Evolutionary conservation across 1,139 yeast genomes (phyloP).

Genomic region (Blastobotrys malaysiensis): DNA sequence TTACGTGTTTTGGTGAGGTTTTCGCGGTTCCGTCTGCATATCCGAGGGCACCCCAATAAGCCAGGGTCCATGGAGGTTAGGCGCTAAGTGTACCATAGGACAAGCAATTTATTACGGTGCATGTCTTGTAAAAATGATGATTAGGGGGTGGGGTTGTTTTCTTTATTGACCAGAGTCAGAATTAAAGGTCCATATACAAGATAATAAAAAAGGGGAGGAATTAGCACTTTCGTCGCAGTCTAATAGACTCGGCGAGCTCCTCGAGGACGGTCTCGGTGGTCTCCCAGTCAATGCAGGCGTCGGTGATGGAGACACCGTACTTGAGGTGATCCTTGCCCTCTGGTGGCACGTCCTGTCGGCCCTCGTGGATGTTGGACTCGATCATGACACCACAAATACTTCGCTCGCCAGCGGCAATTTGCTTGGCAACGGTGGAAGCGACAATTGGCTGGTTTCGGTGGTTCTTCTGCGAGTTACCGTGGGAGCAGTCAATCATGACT

Average conservation of each 20-base stretch:
- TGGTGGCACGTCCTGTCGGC: constrained; percentile 86
- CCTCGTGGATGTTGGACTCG: constrained; percentile 85
- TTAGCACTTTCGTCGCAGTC: constrained; percentile 56
- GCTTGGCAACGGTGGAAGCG: constrained; percentile 73
- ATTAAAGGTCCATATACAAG: neutral
- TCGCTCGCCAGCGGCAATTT: constrained; percentile 68
- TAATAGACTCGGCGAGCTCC: constrained; percentile 71
- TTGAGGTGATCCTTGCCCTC: constrained; percentile 65
- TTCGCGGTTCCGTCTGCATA: neutral
- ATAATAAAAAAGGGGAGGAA: constrained; percentile 6
- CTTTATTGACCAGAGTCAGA: neutral
- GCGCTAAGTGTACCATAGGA: too few relatives aligned
- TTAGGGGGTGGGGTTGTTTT: neutral
- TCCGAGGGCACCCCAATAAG: too few relatives aligned
- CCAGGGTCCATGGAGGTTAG: too few relatives aligned
- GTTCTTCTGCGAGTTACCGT: constrained; percentile 89
- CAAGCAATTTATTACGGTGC: too few relatives aligned
- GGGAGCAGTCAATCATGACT: constrained; percentile 97
- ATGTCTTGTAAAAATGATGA: too few relatives aligned
- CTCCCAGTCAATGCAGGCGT: constrained; percentile 92
- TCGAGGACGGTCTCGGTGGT: constrained; percentile 69
- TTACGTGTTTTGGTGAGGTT: neutral
- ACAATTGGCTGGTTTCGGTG: constrained; percentile 91
- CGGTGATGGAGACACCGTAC: constrained; percentile 94
- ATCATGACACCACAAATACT: constrained; percentile 92